These are phyloP conservation scores for Fraxinus quadrangulata DNA, from an alignment of 257 asterid species.

Conservation along the genomic window DNA sequence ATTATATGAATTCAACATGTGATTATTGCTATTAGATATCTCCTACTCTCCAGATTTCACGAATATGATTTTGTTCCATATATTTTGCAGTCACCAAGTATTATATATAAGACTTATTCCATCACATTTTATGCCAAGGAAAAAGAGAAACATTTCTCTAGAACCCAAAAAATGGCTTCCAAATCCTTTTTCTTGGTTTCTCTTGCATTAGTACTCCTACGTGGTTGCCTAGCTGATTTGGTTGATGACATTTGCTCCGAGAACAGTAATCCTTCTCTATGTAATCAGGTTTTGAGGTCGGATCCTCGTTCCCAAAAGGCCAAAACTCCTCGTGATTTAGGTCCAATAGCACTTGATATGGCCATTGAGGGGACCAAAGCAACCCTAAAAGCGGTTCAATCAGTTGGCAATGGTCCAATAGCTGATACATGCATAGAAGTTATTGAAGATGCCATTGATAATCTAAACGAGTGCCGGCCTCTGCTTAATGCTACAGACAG, in stretches of 20 bases:
- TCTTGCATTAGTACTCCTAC: slow-evolving; percentile 13
- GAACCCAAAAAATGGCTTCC: slow-evolving; percentile 6
- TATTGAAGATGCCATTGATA: slow-evolving; percentile 9
- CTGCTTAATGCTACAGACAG: neutral
- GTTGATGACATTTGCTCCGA: slow-evolving; percentile 29
- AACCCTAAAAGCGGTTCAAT: neutral
- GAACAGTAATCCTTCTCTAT: neutral
- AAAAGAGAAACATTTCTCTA: neutral
- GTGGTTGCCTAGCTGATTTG: slow-evolving; percentile 30
- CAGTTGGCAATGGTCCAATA: neutral
- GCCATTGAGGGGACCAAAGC: slow-evolving; percentile 5
- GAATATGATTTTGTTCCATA: no score
- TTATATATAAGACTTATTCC: neutral
- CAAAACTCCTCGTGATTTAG: slow-evolving; percentile 20
- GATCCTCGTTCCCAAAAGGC: slow-evolving; percentile 31
- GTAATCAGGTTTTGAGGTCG: slow-evolving; percentile 19
- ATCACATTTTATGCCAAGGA: neutral
- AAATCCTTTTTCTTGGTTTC: neutral
- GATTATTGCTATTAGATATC: no score
- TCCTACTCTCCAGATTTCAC: no score
- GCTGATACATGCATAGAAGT: slow-evolving; percentile 32
- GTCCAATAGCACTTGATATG: slow-evolving; percentile 2
- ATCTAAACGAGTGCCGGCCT: neutral
- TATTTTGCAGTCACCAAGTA: neutral
- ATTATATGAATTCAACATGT: neutral